These are phyloP conservation scores for Calocera cornea DNA, from an alignment of 768 basidiomycete species.

Conservation along the genomic window DNA sequence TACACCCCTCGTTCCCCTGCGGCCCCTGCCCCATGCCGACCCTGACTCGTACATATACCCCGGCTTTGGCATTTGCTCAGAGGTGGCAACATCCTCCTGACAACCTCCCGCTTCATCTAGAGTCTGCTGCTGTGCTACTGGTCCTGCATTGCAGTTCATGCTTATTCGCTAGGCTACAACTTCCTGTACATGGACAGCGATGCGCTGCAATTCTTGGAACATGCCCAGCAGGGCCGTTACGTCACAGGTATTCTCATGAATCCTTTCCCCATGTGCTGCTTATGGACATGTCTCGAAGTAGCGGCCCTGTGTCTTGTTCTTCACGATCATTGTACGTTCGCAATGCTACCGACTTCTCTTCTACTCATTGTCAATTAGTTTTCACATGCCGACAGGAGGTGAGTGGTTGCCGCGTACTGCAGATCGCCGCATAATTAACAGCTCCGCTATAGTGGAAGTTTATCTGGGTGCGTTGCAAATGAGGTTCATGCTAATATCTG, in stretches of 20 bases:
- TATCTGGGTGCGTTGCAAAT: background rate
- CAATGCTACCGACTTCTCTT: background rate
- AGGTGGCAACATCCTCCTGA: background rate
- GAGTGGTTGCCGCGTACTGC: background rate
- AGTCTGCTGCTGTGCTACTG: background rate
- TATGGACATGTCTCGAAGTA: background rate
- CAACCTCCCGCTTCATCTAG: background rate
- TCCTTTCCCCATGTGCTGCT: background rate
- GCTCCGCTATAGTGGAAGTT: background rate
- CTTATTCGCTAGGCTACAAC: background rate
- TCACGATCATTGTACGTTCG: background rate
- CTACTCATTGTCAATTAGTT: background rate
- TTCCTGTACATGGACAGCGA: background rate
- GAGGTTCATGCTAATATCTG: background rate
- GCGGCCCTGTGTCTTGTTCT: background rate
- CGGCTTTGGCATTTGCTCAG: background rate
- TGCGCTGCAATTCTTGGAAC: background rate
- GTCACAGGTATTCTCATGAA: background rate
- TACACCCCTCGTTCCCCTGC: background rate
- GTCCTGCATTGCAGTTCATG: background rate
- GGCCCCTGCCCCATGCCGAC: background rate
- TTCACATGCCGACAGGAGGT: background rate
- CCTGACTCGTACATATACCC: background rate
- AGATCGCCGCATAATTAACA: background rate
- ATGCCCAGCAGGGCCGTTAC: background rate